Conservation (phyloP, 139 green algal species). For the Edaphochlamys debaryana region DNA sequence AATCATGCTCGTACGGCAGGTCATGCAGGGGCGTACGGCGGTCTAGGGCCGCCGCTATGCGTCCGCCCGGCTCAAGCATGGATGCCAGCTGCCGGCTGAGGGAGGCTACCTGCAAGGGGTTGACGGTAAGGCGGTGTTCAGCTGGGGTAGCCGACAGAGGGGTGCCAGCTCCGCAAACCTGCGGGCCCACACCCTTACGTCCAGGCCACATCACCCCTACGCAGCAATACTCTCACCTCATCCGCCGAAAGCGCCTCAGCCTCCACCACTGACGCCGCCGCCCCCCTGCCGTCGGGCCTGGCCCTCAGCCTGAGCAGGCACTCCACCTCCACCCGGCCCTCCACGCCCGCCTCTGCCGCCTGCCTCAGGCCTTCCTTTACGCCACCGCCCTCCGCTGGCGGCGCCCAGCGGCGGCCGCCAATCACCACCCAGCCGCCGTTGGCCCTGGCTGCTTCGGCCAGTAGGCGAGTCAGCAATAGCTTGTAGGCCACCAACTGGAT, state of each 20-base stretch:
- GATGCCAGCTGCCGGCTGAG: background rate
- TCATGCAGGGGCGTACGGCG: background rate
- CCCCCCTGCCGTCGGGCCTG: no score
- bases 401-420: background rate
- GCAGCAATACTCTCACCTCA: no score
- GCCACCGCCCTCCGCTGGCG: no score
- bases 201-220: no score
- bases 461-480: no score
- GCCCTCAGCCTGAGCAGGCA: slow-evolving; percentile 17
- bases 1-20: slow-evolving; percentile 12
- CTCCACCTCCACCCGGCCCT: background rate
- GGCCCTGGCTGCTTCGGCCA: no score
- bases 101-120: background rate
- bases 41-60: background rate
- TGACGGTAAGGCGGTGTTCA: no score
- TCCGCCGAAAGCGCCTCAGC: background rate
- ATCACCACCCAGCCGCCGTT: background rate
- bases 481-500: slow-evolving; percentile 29
- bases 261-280: no score
- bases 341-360: background rate
- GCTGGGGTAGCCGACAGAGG: no score
- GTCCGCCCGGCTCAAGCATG: slow-evolving; percentile 4
- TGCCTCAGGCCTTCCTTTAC: no score
- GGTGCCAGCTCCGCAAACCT: no score
- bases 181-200: no score